Conservation (phyloP, 495 filamentous ascomycete species). For the Hypoxylon fragiforme region DNA sequence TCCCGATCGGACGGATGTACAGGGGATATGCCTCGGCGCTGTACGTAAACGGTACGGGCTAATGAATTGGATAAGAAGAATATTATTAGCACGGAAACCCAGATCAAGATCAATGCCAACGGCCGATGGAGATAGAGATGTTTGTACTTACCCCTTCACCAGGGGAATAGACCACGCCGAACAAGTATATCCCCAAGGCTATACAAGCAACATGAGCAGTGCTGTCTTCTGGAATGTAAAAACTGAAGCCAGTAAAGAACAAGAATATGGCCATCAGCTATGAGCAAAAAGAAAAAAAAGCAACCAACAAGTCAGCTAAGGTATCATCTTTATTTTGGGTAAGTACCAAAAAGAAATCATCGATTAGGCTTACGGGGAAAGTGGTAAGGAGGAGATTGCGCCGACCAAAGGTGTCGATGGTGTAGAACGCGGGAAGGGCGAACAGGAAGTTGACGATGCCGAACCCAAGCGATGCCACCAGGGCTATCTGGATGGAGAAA, state of each 20-base stretch:
- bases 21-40: slow-evolving; percentile 80
- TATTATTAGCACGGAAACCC: no score
- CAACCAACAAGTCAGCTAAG: no score
- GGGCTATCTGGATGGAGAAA: slow-evolving; percentile 58
- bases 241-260: slow-evolving; percentile 80
- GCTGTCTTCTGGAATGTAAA: slow-evolving; percentile 63
- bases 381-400: slow-evolving; percentile 76
- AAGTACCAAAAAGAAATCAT: not conserved
- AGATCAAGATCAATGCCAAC: no score
- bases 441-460: slow-evolving; percentile 82
- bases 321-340: not conserved
- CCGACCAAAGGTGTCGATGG: slow-evolving; percentile 83
- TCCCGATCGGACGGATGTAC: slow-evolving; percentile 71
- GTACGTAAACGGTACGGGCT: slow-evolving; percentile 81
- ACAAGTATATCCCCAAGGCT: slow-evolving; percentile 73
- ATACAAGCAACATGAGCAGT: slow-evolving; percentile 58
- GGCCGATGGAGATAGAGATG: no score
- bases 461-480: slow-evolving; percentile 71
- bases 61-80: not conserved
- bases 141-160: slow-evolving; percentile 60
- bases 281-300: no score
- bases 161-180: slow-evolving; percentile 74
- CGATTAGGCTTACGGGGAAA: slow-evolving; percentile 57
- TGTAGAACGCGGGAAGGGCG: slow-evolving; percentile 75
- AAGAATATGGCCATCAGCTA: slow-evolving; percentile 68